Conservation (phyloP, 805 yeast species). For the Diddensiella santjacobensis region DNA sequence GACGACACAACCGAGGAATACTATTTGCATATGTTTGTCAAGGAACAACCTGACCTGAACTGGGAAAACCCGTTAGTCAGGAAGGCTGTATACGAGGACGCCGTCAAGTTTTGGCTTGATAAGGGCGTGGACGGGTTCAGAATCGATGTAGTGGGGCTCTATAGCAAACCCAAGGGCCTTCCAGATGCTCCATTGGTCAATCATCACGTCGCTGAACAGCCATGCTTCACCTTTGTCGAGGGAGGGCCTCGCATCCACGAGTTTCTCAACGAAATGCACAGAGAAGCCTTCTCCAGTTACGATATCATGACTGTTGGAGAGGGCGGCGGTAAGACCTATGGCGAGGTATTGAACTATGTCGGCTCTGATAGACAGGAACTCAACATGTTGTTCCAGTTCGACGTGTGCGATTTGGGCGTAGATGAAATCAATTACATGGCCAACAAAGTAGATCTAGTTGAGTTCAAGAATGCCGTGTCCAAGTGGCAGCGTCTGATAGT, state of each 20-base stretch:
- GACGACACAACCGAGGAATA: slow-evolving; percentile 54
- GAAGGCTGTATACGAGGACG: slow-evolving; percentile 39
- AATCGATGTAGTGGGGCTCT: slow-evolving; percentile 53
- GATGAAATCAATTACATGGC: slow-evolving; percentile 8
- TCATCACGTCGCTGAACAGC: slow-evolving; percentile 42
- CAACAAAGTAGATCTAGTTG: slow-evolving; percentile 2
- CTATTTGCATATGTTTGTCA: slow-evolving; percentile 51
- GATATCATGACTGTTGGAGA: slow-evolving; percentile 59
- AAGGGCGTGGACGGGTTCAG: slow-evolving; percentile 58
- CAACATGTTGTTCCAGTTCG: slow-evolving; percentile 29
- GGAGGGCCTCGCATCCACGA: slow-evolving; percentile 58
- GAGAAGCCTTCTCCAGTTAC: slow-evolving; percentile 41
- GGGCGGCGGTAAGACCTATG: slow-evolving; percentile 35
- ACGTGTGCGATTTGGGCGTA: slow-evolving; percentile 2
- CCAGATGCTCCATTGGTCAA: slow-evolving; percentile 48
- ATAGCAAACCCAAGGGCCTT: slow-evolving; percentile 44
- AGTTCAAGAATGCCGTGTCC: slow-evolving; percentile 8
- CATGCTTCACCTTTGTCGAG: slow-evolving; percentile 33
- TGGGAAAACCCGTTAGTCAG: slow-evolving; percentile 49
- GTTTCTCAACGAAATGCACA: slow-evolving; percentile 48
- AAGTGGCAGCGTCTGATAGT: slow-evolving; percentile 13
- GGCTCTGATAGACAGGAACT: slow-evolving; percentile 26
- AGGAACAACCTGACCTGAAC: slow-evolving; percentile 57
- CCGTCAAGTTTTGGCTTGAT: slow-evolving; percentile 51
- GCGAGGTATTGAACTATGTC: slow-evolving; percentile 22